phyloP scores from a whole-genome alignment of 139 green algal species.

The Picochlorum sp. region DNA sequence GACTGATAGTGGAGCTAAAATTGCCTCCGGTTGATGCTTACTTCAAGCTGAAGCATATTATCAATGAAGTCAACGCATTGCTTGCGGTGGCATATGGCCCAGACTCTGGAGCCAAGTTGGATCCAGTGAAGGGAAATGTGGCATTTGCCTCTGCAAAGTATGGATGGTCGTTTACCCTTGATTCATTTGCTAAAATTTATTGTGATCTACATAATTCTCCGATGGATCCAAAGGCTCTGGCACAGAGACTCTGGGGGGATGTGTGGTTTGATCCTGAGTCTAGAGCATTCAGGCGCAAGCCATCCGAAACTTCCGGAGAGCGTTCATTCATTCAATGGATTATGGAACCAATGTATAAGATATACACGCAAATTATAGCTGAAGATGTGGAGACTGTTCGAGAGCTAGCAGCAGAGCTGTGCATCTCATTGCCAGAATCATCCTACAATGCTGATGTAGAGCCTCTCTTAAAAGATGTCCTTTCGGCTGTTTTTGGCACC shows the following conservation, averaged over 20 bases:
- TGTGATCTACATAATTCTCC: conserved; percentile 8
- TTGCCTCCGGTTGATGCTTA: conserved; percentile 95
- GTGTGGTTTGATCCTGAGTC: conserved; percentile 47
- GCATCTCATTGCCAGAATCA: conserved; percentile 61
- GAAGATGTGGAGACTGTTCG: conserved; percentile 40
- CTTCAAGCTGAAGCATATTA: conserved; percentile 91
- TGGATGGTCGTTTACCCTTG: conserved; percentile 90
- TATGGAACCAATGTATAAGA: conserved; percentile 96
- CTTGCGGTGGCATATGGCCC: conserved; percentile 16
- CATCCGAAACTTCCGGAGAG: conserved; percentile 35
- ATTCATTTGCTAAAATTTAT: conserved; percentile 81
- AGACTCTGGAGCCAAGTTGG: conserved; percentile 21
- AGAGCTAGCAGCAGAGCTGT: conserved; percentile 63
- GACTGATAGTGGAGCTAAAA: conserved; percentile 96
- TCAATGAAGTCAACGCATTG: conserved; percentile 88
- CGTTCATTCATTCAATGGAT: conserved; percentile 93
- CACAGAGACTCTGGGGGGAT: conserved; percentile 79
- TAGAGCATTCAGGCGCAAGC: conserved; percentile 68
- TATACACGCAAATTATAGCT: conserved; percentile 62
- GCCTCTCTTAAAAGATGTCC: conserved; percentile 75
- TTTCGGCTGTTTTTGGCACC: conserved; percentile 52
- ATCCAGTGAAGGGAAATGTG: conserved; percentile 83
- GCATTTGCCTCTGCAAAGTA: conserved; percentile 60
- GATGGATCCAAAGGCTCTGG: conserved; percentile 26
- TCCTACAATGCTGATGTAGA: conserved; percentile 78